Evolutionary conservation across 345 rosid genomes (phyloP), one percentile per base, ranked within the genome.

Genomic region (Rhodamnia argentea): DNA sequence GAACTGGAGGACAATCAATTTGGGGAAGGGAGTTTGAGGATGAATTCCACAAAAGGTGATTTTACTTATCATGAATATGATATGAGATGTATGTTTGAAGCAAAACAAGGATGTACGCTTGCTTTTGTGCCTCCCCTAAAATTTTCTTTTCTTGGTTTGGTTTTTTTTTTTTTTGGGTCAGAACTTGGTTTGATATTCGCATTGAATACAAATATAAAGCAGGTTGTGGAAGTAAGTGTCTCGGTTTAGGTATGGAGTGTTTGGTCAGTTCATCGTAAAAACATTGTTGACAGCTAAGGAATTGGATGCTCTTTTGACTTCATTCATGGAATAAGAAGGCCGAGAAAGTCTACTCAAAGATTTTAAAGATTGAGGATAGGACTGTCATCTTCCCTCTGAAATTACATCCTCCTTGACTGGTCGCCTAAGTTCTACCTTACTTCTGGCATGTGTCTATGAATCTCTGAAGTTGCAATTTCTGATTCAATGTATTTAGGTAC

Each of bases 11-110:
- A 83, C 99, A 98, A 90, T 96, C 99, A 86, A 96, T 98, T 56
- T 96, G 99, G 99, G 99, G 99, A 83, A 94, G 99, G 91, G 99
- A 95, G 91, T 98, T 96, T 58, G 99, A 94, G 91, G 99, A 96
- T 56, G 99, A 98, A 92, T 96, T 98, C 89, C 99, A 98, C 91
- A 98, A 96, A 92, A 98, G 99, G 99, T 97, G 88, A 82, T 59
- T 10, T 23, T 64, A 82, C 83, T 83, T 82, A 8, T 26, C 24
- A 26, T 53, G 53, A 52, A 24, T 37, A 57, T 20, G n/a, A 40
- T 32, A 81, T 55, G 18, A 44, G 57, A 70, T 32, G 78, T 70
- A 70, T 37, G 24, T 70, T 70, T 70, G 78, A 70, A 70, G 26
- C 47, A 70, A 70, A 70, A 70, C 26, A 70, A 70, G 7, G 78